Evolutionary conservation across 768 basidiomycete species (phyloP).

Genomic region (Termitomyces sp.): DNA sequence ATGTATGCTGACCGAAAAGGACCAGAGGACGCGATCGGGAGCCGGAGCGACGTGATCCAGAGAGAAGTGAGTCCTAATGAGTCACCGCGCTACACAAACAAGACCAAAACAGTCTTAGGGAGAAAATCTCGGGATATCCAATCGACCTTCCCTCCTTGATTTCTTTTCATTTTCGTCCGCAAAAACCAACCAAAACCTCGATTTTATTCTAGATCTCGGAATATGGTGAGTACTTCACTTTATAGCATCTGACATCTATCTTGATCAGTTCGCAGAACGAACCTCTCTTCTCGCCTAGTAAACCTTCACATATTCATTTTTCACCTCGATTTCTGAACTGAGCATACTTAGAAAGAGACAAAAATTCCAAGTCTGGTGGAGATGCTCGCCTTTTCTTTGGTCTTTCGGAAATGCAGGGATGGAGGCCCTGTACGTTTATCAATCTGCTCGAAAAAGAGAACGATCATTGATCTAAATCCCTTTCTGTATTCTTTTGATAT

Average conservation of each 20-base stretch:
- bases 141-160: too few species aligned
- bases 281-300: conserved; percentile 79
- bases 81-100: too few species aligned
- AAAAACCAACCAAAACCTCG: too few species aligned
- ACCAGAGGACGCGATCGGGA: too few species aligned
- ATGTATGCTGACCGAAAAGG: too few species aligned
- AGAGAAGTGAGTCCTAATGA: too few species aligned
- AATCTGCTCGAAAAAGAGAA: conserved; percentile 3
- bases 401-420: conserved; percentile 98
- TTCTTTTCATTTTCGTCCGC: too few species aligned
- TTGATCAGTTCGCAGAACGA: conserved; percentile 58
- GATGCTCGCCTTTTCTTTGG: conserved; percentile 72
- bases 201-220: too few species aligned
- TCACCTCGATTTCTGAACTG: conserved; percentile 12
- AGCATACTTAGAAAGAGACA: conserved; percentile 64
- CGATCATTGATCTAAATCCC: neutral
- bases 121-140: too few species aligned
- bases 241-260: conserved; percentile 8
- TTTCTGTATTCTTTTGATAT: neutral
- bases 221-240: conserved; percentile 28
- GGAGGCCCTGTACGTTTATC: conserved; percentile 86
- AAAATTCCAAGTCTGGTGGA: conserved; percentile 70
- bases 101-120: too few species aligned
- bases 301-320: conserved; percentile 22
- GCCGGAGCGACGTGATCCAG: too few species aligned